Evolutionary conservation across 2,329 filamentous ascomycete species (phyloP).

Genomic region (Ascochyta rabiei): DNA sequence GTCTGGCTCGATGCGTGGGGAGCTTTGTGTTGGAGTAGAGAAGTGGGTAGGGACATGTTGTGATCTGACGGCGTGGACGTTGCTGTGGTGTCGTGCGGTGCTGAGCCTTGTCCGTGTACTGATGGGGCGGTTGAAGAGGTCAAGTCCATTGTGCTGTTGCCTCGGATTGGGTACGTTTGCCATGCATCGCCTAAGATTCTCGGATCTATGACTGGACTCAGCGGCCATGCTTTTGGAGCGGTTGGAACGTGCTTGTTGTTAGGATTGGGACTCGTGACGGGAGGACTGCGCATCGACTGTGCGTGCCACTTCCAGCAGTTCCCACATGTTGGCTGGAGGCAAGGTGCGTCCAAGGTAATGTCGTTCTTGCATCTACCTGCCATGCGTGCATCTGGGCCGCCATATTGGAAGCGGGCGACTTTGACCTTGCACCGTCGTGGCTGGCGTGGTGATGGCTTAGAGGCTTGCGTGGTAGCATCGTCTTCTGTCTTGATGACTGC

Average conservation of each 20-base stretch:
- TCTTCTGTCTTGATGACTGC: not conserved
- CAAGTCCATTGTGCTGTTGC: not conserved
- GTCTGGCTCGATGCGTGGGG: not conserved
- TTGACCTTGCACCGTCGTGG: constrained; percentile 21
- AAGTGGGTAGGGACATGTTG: not conserved
- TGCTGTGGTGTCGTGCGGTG: not conserved
- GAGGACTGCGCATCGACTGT: constrained; percentile 2
- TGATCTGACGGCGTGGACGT: not conserved
- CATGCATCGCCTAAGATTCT: constrained; percentile 4
- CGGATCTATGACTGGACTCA: not conserved
- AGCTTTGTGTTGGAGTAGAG: not conserved
- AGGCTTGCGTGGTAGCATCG: not conserved
- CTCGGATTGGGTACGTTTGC: not conserved
- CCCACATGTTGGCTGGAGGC: constrained; percentile 19
- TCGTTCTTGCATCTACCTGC: constrained; percentile 9
- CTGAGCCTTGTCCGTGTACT: no score
- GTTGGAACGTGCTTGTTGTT: not conserved
- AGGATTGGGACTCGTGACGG: not conserved
- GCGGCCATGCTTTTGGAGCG: not conserved
- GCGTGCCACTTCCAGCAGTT: constrained; percentile 23
- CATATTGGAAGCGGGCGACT: constrained; percentile 24
- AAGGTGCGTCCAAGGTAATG: constrained; percentile 21
- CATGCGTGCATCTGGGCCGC: constrained; percentile 13
- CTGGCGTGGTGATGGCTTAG: not conserved
- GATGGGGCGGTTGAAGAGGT: not conserved